Percentiles rank a stretch among this genome's conserved stretches.
Evolutionary conservation across 2,329 filamentous ascomycete species (phyloP).

Genomic region (Colletotrichum gloeosporioides): DNA sequence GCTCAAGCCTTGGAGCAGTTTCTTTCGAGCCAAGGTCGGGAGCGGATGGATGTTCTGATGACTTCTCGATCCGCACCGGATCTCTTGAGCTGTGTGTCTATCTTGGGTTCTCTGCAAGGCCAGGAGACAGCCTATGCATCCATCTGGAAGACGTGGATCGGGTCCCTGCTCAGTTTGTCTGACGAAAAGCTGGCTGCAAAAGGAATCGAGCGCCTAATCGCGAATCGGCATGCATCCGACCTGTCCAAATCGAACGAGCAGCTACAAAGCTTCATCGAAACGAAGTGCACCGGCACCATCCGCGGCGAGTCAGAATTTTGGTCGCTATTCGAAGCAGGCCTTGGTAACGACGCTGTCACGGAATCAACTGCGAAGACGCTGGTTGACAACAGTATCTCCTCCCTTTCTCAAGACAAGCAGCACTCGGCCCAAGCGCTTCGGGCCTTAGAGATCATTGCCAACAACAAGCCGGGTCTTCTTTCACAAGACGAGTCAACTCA

Average conservation of each 20-base stretch:
- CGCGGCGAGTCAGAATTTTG: constrained; percentile 33
- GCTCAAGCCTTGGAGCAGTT: constrained; percentile 44
- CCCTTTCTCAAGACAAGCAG: constrained; percentile 33
- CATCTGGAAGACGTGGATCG: constrained; percentile 52
- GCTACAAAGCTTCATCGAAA: constrained; percentile 54
- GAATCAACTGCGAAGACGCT: constrained; percentile 38
- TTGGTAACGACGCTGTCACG: constrained; percentile 47
- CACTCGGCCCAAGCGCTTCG: constrained; percentile 39
- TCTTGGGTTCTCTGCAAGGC: constrained; percentile 51
- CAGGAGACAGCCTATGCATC: constrained; percentile 40
- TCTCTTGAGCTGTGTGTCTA: constrained; percentile 69
- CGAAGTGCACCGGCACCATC: background rate
- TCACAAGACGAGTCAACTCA: constrained; percentile 49
- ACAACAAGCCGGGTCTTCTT: constrained; percentile 49
- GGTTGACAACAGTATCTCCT: constrained; percentile 36
- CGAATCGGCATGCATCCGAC: constrained; percentile 42
- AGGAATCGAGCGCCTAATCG: constrained; percentile 52
- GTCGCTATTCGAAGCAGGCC: constrained; percentile 53
- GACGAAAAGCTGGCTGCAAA: constrained; percentile 33
- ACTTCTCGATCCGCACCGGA: constrained; percentile 72
- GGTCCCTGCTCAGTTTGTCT: constrained; percentile 40
- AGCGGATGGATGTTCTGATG: constrained; percentile 64
- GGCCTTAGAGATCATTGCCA: constrained; percentile 54
- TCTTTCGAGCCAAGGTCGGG: constrained; percentile 55
- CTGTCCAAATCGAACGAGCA: constrained; percentile 42